Conservation (phyloP, 1,284 basidiomycete species). For the Ceratobasidium sp. region DNA sequence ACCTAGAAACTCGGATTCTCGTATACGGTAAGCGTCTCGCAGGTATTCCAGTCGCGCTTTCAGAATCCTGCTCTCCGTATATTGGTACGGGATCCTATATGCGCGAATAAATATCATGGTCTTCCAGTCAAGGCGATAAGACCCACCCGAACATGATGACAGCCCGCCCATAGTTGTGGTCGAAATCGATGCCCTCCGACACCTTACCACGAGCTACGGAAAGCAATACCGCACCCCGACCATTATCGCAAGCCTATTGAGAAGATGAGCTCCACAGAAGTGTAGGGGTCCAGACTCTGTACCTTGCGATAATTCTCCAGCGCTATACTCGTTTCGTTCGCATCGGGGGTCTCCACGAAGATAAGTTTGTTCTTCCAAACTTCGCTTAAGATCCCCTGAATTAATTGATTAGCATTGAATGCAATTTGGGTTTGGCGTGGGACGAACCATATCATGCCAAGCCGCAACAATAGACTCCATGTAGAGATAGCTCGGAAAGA, state of each 20-base stretch:
- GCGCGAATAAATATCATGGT: neutral
- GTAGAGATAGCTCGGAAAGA: conserved; percentile 99
- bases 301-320: conserved; percentile 97
- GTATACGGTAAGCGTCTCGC: conserved; percentile 97
- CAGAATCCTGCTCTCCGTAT: conserved; percentile 97
- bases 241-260: conserved; percentile 94
- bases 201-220: conserved; percentile 99
- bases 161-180: conserved; percentile 98
- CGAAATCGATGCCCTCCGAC: conserved; percentile 99
- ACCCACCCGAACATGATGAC: conserved; percentile 99
- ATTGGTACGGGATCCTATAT: conserved; percentile 93
- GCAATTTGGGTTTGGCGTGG: neutral
- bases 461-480: conserved; percentile 99
- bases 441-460: conserved; percentile 97
- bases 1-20: conserved; percentile 98
- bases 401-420: conserved; percentile 20
- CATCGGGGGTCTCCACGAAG: conserved; percentile 99
- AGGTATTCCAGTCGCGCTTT: conserved; percentile 98
- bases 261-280: conserved; percentile 3
- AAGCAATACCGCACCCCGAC: conserved; percentile 93
- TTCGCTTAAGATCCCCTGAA: conserved; percentile 95
- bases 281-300: conserved; percentile 48
- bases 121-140: neutral
- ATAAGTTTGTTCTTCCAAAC: conserved; percentile 99
- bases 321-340: conserved; percentile 98